Evolutionary conservation across 2,329 filamentous ascomycete genomes (phyloP), one percentile per base, ranked within the genome.

Genomic region (Talaromyces sp.): DNA sequence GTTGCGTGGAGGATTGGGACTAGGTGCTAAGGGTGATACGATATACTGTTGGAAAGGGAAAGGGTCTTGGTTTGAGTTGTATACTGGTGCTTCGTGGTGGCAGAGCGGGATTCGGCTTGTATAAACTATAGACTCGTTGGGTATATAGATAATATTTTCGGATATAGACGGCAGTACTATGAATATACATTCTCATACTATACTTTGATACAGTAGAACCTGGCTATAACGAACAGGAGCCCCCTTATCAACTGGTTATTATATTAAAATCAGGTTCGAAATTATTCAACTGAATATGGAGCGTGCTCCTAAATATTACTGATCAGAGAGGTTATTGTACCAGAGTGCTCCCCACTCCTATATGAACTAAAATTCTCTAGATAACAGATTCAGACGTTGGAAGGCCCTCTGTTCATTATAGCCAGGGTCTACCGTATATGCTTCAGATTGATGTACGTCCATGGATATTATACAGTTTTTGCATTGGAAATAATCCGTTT

Each of bases 21-120:
- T 89, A 38, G 90, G 89, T 0, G 79, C 80, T 1, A 76, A 82
- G 19, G 58, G 36, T 15, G 88, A 91, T 71, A 78, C 82, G 0
- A 89, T 86, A 83, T 91, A 86, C 86, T 86, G 90, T 70, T 92
- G 89, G 86, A 81, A 83, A 68, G 74, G 89, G 86, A 81, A 83
- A 68, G 74, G 81, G 36, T 76, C 82, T 25, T 79, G 85, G 67
- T 75, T 88, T 25, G 81, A 83, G 1, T 88, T 85, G 85, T 83
- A 89, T 76, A 76, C 71, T 2, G 89, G 88, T 11, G 77, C 81
- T 65, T 77, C 82, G 60, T 96, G 91, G 89, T 88, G 85, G 85
- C 81, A 83, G 67, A 85, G 80, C 69, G 86, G 86, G 2, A 73
- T 77, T 61, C 71, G 73, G 5, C 65, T 79, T 43, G 51, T 77